These are phyloP conservation scores for Dentiscutata heterogama DNA, from an alignment of 371 early-diverging fungal species.

Conservation along the genomic window DNA sequence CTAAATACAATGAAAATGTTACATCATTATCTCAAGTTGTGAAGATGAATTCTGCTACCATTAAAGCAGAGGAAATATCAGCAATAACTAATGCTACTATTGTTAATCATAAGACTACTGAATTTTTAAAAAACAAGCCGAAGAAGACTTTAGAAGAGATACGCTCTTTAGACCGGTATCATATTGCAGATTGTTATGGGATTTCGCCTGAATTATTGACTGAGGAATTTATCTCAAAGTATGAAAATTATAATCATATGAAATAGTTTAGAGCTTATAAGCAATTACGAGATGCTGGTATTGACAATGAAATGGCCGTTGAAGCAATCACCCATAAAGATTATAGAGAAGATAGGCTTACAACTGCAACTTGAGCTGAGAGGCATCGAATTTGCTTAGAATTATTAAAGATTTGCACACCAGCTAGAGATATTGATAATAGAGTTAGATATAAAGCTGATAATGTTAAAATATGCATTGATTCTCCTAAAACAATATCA, in stretches of 20 bases:
- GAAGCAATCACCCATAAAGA: constrained; percentile 8
- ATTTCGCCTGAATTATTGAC: constrained; percentile 19
- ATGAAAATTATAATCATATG: no score
- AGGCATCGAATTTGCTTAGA: constrained; percentile 32
- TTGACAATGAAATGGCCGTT: constrained; percentile 12
- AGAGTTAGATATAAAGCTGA: constrained; percentile 27
- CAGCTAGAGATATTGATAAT: constrained; percentile 42
- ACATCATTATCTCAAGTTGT: constrained; percentile 16
- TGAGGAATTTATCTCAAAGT: constrained; percentile 11
- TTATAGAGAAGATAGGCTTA: constrained; percentile 38
- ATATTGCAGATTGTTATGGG: constrained; percentile 35
- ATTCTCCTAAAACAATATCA: constrained; percentile 1
- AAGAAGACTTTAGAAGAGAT: constrained; percentile 39
- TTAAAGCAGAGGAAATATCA: constrained; percentile 43
- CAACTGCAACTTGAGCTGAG: constrained; percentile 19
- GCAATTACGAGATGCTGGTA: constrained; percentile 33
- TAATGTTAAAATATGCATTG: constrained; percentile 11
- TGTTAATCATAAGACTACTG: constrained; percentile 17
- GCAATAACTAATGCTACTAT: constrained; percentile 36
- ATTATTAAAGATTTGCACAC: constrained; percentile 39
- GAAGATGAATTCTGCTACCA: neutral
- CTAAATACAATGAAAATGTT: neutral
- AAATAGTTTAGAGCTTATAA: neutral
- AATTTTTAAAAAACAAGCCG: constrained; percentile 16
- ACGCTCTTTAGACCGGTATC: neutral